A percentile compares a stretch with the other conserved stretches of the same genome.
These are phyloP conservation scores for Lactuca sativa DNA, from an alignment of 129 eudicot species.

Conservation along the genomic window DNA sequence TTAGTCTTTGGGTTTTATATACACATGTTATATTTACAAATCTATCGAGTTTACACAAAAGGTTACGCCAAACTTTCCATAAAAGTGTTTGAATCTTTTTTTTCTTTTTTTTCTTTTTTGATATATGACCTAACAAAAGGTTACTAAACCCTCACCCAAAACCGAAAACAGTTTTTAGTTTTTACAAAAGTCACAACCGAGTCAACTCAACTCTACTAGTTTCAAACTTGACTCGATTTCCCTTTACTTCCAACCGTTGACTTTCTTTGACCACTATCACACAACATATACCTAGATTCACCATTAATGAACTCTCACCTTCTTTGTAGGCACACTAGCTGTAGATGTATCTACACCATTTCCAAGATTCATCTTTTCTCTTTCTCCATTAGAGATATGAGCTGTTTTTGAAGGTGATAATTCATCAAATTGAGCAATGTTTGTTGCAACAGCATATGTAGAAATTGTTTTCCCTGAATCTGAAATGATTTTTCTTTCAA, in stretches of 20 bases:
- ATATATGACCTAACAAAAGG: too few relatives aligned
- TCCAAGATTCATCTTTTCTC: slow-evolving; percentile 21
- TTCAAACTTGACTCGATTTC: slow-evolving; percentile 28
- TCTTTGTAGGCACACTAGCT: slow-evolving; percentile 17
- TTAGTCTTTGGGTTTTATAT: too few relatives aligned
- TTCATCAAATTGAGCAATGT: slow-evolving; percentile 18
- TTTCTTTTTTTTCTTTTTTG: too few relatives aligned
- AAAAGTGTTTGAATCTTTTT: too few relatives aligned
- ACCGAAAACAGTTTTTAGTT: too few relatives aligned
- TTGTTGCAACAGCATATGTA: slow-evolving; percentile 36
- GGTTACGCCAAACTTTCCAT: too few relatives aligned
- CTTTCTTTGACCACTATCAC: slow-evolving; percentile 19
- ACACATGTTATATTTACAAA: too few relatives aligned
- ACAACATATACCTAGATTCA: slow-evolving; percentile 10
- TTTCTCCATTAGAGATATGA: slow-evolving; percentile 8
- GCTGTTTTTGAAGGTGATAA: slow-evolving; percentile 9
- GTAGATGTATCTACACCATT: slow-evolving; percentile 22
- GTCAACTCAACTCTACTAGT: not conserved
- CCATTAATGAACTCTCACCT: slow-evolving; percentile 25
- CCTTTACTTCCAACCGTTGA: slow-evolving; percentile 1
- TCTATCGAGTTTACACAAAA: too few relatives aligned
- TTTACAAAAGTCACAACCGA: slow-evolving; percentile 3
- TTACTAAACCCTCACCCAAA: too few relatives aligned
- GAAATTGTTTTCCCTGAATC: slow-evolving; percentile 33
- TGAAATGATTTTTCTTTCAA: slow-evolving; percentile 24